Base-by-base conservation (phyloP, 306 rosid genomes). In the Begonia loranthoides region DNA sequence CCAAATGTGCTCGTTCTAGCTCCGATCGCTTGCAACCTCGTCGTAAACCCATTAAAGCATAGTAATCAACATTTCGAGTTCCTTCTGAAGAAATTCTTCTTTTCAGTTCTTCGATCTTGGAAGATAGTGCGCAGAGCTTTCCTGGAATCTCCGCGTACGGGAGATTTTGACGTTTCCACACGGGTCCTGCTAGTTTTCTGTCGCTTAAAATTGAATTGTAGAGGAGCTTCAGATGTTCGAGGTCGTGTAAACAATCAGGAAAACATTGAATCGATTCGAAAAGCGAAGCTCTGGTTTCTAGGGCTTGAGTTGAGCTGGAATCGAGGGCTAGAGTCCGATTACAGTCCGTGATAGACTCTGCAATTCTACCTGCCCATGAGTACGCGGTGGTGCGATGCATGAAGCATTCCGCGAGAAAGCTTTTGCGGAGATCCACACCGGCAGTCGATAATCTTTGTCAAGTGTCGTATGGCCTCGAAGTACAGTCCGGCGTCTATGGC, bases 11-110 rank as follows among this genome's bases (percentile, higher is more conserved):
- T 55, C 95, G 82, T 56, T 86, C 94, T 5, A 92, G 49, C 61
- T 92, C 99, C 0, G 99, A 83, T 17, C 88, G 70, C 0, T 94
- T 80, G 70, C 99, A 86, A 12, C 94, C 96, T 1, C 99, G 80
- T 52, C 93, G 68, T 10, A 92, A 63, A 0, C 94, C 94, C 24
- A 92, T 74, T 60, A 92, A 63, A 17, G 79, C 73, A 62, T 83
- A 76, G 70, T 76, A 86, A 69, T 92, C 99, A 13, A 86, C 87
- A 1, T 73, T 79, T 10, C 71, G 58, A 2, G 57, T 72, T 50
- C 80, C 88, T 1, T 92, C 86, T 0, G 88, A 72, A 33, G 87
- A 81, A 12, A 92, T 70, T 15, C 88, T 72, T 49, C 55, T 71
- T 21, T 92, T 92, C 63, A 92, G 56, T 49, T 69, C 79, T 41